Conservation (phyloP, 2,329 filamentous ascomycete genomes). For the Aspergillus oerlinghausenensis region DNA sequence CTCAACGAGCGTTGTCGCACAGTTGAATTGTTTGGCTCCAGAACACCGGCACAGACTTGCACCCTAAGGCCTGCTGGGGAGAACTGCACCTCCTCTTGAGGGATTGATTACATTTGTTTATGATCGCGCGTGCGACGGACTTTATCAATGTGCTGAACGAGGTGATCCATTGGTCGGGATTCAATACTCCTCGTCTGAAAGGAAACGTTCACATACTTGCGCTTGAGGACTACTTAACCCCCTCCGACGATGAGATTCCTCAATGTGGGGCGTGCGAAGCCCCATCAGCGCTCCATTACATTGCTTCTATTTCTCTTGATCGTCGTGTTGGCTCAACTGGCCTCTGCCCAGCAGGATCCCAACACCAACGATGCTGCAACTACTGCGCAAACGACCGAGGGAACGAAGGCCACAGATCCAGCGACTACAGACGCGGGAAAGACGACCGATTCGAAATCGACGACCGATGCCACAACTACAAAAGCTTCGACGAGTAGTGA, state of each 20-base stretch:
- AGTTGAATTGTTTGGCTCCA: neutral
- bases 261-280: conserved; percentile 9
- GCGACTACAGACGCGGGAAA: neutral
- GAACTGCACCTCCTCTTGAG: neutral
- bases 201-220: neutral
- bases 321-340: conserved; percentile 13
- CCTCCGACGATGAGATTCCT: conserved; percentile 11
- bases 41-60: neutral
- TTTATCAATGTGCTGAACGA: neutral
- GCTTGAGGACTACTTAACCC: neutral
- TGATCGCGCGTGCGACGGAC: neutral
- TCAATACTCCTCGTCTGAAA: neutral
- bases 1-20: neutral
- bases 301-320: conserved; percentile 16
- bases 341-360: conserved; percentile 10
- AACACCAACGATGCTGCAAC: neutral
- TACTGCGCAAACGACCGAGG: neutral
- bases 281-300: conserved; percentile 11
- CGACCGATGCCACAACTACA: conserved; percentile 3
- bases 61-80: neutral
- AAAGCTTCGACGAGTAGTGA: conserved; percentile 16
- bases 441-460: neutral
- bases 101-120: neutral
- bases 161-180: neutral
- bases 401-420: neutral